Percentiles rank a stretch among this genome's conserved stretches.
Evolutionary conservation across 1,139 yeast species (phyloP).

Genomic region (Zygosaccharomyces sapae): DNA sequence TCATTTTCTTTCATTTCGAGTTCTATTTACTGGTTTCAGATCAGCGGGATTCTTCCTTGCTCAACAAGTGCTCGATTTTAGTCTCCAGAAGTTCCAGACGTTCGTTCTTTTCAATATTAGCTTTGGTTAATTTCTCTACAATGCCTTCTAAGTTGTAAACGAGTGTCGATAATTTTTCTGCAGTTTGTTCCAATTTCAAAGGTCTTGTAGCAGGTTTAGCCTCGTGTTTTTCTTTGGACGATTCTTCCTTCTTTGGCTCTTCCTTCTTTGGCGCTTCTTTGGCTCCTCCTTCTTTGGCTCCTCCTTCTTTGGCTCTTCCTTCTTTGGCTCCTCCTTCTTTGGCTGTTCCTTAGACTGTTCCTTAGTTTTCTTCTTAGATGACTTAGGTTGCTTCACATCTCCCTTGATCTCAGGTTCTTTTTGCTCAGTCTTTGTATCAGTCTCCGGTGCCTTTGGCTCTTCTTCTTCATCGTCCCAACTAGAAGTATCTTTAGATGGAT

Average conservation of each 20-base stretch:
- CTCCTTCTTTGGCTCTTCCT: conserved; percentile 11
- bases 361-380: conserved; percentile 1
- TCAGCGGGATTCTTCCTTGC: conserved; percentile 15
- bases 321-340: conserved; percentile 9
- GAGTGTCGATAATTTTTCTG: conserved; percentile 57
- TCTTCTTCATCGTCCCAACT: conserved; percentile 40
- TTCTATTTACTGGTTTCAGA: neutral
- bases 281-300: conserved; percentile 24
- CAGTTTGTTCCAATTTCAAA: conserved; percentile 63
- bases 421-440: conserved; percentile 5
- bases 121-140: conserved; percentile 47
- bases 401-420: conserved; percentile 12
- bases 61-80: conserved; percentile 41
- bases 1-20: neutral
- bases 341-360: conserved; percentile 11
- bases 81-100: conserved; percentile 46
- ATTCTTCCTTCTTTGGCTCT: conserved; percentile 9
- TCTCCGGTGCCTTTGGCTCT: conserved; percentile 7
- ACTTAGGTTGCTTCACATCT: conserved; percentile 6
- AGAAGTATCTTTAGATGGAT: conserved; percentile 35
- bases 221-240: conserved; percentile 15
- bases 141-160: conserved; percentile 56
- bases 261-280: conserved; percentile 24
- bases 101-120: conserved; percentile 60
- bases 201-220: conserved; percentile 36